Evolutionary conservation across 2,329 filamentous ascomycete genomes (phyloP).

Genomic region (Sphaerulina populicola): DNA sequence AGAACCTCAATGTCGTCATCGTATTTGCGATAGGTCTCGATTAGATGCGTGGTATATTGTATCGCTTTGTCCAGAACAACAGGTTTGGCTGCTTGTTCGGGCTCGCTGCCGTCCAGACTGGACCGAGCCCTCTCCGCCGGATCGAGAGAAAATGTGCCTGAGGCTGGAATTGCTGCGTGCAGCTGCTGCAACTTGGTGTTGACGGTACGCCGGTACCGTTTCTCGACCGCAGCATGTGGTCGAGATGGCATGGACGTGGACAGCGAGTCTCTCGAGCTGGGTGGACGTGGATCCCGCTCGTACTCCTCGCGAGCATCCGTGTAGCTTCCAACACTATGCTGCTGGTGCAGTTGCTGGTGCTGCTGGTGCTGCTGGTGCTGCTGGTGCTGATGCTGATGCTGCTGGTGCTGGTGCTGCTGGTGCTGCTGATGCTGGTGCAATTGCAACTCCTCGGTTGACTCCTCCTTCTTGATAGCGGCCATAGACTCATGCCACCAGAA

Average conservation of each 20-base stretch:
- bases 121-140: conserved; percentile 3
- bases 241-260: conserved; percentile 7
- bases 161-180: conserved; percentile 14
- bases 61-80: conserved; percentile 19
- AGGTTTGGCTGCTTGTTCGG: conserved; percentile 16
- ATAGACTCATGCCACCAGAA: background rate
- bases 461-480: background rate
- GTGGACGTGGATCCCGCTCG: conserved; percentile 2
- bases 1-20: conserved; percentile 15
- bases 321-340: background rate
- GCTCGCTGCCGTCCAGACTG: conserved; percentile 1
- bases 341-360: too few relatives aligned
- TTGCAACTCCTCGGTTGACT: background rate
- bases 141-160: conserved; percentile 12
- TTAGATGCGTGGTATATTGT: conserved; percentile 16
- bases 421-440: too few relatives aligned
- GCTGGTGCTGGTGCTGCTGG: too few relatives aligned
- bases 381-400: background rate
- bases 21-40: conserved; percentile 17
- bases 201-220: conserved; percentile 16
- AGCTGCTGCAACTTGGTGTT: conserved; percentile 18
- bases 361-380: too few relatives aligned
- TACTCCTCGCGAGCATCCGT: background rate
- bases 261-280: conserved; percentile 4
- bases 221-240: conserved; percentile 18